Percentiles rank a stretch among this genome's conserved stretches.
These are phyloP conservation scores for Magnusiomyces suaveolens DNA, from an alignment of 1,139 yeast species.

Conservation along the genomic window DNA sequence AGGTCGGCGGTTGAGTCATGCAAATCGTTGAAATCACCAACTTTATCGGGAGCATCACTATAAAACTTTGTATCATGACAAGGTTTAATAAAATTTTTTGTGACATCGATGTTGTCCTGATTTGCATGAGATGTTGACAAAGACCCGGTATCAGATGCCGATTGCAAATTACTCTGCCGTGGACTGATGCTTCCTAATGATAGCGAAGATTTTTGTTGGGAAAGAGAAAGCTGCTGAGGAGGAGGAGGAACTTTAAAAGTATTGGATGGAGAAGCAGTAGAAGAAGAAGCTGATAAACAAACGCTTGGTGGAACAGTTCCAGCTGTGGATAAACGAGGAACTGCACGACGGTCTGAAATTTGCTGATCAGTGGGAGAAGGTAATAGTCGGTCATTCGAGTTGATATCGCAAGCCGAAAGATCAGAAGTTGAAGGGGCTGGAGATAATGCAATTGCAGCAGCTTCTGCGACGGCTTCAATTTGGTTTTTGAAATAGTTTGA, in stretches of 20 bases:
- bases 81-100: neutral
- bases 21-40: neutral
- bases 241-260: neutral
- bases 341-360: neutral
- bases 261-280: neutral
- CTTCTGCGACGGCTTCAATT: constrained; percentile 1
- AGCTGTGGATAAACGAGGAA: neutral
- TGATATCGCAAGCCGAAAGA: neutral
- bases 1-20: neutral
- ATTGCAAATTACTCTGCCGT: neutral
- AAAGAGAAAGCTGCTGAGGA: neutral
- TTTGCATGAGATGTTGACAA: neutral
- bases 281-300: neutral
- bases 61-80: neutral
- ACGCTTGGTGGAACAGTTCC: neutral
- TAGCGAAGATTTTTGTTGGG: neutral
- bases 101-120: neutral
- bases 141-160: neutral
- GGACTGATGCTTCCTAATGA: neutral
- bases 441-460: neutral
- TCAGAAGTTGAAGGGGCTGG: neutral
- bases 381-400: neutral
- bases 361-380: neutral
- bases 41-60: no score
- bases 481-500: neutral